Percentiles rank a stretch among this genome's conserved stretches.
phyloP scores from a whole-genome alignment of 2,329 filamentous ascomycete species.

The Nemania serpens region DNA sequence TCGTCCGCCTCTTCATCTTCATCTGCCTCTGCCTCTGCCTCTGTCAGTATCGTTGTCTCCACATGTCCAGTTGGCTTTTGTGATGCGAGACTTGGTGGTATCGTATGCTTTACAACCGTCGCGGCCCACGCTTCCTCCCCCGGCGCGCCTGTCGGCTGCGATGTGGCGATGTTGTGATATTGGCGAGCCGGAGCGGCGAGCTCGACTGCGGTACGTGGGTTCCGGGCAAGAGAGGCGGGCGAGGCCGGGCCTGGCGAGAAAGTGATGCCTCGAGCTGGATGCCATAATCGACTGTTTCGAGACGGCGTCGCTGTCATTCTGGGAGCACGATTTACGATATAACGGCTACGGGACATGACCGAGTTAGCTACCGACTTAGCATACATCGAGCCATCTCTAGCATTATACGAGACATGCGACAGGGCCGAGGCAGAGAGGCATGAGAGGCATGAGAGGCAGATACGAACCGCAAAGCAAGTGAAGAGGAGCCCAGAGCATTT shows the following conservation, averaged over 20 bases:
- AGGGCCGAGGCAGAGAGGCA: background rate
- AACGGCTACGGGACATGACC: slow-evolving; percentile 7
- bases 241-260: slow-evolving; percentile 36
- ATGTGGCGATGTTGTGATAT: slow-evolving; percentile 4
- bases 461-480: slow-evolving; percentile 32
- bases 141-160: slow-evolving; percentile 1
- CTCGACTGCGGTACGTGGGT: slow-evolving; percentile 14
- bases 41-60: background rate
- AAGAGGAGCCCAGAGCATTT: slow-evolving; percentile 39
- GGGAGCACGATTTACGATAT: slow-evolving; percentile 17
- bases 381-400: background rate
- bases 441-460: background rate
- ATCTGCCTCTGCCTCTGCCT: background rate
- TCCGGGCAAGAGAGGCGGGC: slow-evolving; percentile 22
- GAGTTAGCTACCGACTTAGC: background rate
- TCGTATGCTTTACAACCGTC: background rate
- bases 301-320: slow-evolving; percentile 38
- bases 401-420: background rate
- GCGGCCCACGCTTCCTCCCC: background rate
- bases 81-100: background rate
- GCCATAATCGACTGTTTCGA: slow-evolving; percentile 40
- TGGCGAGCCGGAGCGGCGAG: background rate
- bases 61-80: background rate
- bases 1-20: background rate
- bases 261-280: slow-evolving; percentile 42